Evolutionary conservation across 192 early-diverging fungal species (phyloP).

Genomic region (Nowakowskiella sp.): DNA sequence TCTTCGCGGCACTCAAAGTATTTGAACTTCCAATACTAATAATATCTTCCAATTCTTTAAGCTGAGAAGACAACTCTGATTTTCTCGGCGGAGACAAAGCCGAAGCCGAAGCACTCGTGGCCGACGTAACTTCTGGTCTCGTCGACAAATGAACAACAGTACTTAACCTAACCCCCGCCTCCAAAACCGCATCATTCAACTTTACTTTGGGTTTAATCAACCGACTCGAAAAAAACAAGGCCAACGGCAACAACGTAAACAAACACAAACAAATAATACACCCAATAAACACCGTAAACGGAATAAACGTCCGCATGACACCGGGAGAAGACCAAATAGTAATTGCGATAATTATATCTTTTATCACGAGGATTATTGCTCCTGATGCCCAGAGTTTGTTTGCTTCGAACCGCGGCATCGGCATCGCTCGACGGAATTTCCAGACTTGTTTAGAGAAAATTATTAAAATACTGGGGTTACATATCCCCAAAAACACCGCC

Average conservation of each 20-base stretch:
- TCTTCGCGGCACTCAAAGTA: no score
- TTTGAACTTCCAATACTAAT: no score
- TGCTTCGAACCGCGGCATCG: not conserved
- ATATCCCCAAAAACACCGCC: not conserved
- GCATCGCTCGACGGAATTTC: not conserved
- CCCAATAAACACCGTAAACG: not conserved
- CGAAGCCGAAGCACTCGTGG: no score
- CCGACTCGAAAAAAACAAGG: not conserved
- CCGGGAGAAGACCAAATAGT: not conserved
- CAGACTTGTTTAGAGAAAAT: not conserved
- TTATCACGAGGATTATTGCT: not conserved
- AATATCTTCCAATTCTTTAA: no score
- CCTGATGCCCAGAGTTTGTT: not conserved
- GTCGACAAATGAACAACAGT: no score
- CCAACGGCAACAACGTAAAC: not conserved
- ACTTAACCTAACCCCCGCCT: no score
- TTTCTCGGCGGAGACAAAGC: no score
- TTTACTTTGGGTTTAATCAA: not conserved
- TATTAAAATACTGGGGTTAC: not conserved
- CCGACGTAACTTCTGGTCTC: no score
- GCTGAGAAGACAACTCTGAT: no score
- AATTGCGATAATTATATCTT: not conserved
- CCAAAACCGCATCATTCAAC: not conserved
- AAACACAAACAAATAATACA: not conserved
- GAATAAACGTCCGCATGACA: not conserved